A percentile compares a stretch with the other conserved stretches of the same genome.
Conservation (phyloP, 106 monocot species). For the Platanthera guangdongensis region DNA sequence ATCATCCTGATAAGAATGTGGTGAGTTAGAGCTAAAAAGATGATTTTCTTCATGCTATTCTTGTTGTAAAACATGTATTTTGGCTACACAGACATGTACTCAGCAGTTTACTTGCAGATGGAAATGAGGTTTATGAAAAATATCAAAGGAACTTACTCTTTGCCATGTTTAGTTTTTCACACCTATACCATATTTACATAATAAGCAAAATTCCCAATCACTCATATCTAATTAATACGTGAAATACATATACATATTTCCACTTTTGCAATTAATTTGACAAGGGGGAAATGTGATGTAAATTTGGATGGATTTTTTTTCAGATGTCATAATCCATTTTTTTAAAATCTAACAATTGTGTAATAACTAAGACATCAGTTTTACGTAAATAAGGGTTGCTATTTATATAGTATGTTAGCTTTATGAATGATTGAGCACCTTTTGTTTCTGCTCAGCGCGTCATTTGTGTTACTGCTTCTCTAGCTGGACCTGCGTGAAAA, state of each 20-base stretch:
- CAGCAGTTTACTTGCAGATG: not conserved
- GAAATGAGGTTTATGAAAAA: not conserved
- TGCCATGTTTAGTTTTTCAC: not conserved
- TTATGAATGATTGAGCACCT: too few relatives aligned
- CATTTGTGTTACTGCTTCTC: too few relatives aligned
- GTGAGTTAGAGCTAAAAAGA: not conserved
- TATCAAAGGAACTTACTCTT: not conserved
- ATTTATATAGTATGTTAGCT: too few relatives aligned
- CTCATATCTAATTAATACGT: not conserved
- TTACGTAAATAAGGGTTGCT: too few relatives aligned
- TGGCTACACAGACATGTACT: not conserved
- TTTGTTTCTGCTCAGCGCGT: too few relatives aligned
- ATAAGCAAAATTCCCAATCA: not conserved
- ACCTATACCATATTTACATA: not conserved
- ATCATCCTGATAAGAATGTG: not conserved
- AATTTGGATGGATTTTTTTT: too few relatives aligned
- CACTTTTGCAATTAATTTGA: too few relatives aligned
- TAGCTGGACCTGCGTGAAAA: too few relatives aligned
- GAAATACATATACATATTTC: not conserved
- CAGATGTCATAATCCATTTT: too few relatives aligned
- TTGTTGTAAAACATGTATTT: not conserved
- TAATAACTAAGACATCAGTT: too few relatives aligned
- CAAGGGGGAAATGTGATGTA: too few relatives aligned
- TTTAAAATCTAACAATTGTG: too few relatives aligned
- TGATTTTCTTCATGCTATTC: not conserved